Base-by-base conservation (phyloP, 352 stramenopile species). In the Globisporangium echinulatum region DNA sequence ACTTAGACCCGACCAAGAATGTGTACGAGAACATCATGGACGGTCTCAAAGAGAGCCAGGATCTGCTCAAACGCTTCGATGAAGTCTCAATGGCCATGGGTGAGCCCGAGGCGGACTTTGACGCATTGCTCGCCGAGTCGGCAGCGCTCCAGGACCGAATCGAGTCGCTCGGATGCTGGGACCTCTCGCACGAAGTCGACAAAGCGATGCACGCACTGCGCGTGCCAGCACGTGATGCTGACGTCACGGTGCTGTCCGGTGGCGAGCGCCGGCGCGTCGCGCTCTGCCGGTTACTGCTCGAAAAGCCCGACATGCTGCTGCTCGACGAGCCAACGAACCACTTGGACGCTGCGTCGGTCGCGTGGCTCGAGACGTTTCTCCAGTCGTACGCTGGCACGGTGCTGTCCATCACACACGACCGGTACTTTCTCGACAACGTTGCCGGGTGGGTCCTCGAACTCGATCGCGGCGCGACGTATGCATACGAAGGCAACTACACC, bases 281-380 rank as follows among this genome's bases (percentile, higher is more conserved):
- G 52, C 82, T 99, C 37, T 98, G 93, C 36, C 85, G 95, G 52
- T 65, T 99, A 56, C 70, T 99, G 50, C 72, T 99, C 3, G 97
- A 97, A 63, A 92, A 98, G 65, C 97, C 97, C 7, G 94, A 98
- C 56, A 88, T 99, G 62, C 74, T 99, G 55, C 75, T 99, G 49
- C 73, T 99, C 51, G 97, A 99, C 66, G 97, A 99, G 67, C 97
- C 97, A 15, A 98, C 90, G 13, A 99, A 99, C 82, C 97, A 99
- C 72, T 83, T 99, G 65, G 97, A 99, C 75, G 92, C 93, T 13
- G 94, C 98, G 71, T 96, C 82, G 15, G 97, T 99, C 64, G 74
- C 78, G 38, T 99, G 97, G 97, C 82, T 99, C 33, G 96, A 99
- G 70, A 71, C 92, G n/a, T 99, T 98, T 68, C 78, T 99, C 59